A percentile compares a stretch with the other conserved stretches of the same genome.
phyloP scores from a whole-genome alignment of 139 green algal species.

The Tetratostichococcus sp. region DNA sequence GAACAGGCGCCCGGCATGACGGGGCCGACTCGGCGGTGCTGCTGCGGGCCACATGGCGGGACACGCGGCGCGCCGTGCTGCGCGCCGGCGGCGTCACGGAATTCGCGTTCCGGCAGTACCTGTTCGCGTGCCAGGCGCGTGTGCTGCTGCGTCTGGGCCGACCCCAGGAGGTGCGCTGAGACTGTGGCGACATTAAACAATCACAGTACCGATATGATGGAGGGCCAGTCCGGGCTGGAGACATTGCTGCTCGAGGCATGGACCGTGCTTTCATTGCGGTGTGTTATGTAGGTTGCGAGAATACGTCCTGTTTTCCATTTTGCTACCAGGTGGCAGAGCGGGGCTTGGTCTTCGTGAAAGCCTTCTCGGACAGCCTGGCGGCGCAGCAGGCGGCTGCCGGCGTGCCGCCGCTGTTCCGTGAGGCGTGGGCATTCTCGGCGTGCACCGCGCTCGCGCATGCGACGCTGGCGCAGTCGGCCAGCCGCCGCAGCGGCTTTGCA shows the following conservation, averaged over 20 bases:
- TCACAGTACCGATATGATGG: no score
- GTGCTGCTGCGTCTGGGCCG: constrained; percentile 50
- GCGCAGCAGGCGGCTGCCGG: constrained; percentile 19
- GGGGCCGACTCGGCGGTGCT: constrained; percentile 49
- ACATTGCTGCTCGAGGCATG: no score
- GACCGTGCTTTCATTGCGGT: no score
- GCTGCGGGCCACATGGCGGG: constrained; percentile 48
- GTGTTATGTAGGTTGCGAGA: no score
- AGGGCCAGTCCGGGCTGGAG: no score
- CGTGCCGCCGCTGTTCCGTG: constrained; percentile 42
- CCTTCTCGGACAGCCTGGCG: constrained; percentile 33
- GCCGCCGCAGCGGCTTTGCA: neutral
- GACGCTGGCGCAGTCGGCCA: neutral
- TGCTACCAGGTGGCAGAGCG: constrained; percentile 70
- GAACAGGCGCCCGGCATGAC: constrained; percentile 10
- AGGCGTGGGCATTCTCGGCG: constrained; percentile 67
- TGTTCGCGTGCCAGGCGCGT: constrained; percentile 77
- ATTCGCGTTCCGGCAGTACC: constrained; percentile 81
- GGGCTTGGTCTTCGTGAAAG: constrained; percentile 60
- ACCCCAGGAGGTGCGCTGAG: constrained; percentile 17
- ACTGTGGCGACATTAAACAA: neutral
- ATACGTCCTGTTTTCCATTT: no score
- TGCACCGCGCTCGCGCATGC: constrained; percentile 42
- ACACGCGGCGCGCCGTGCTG: constrained; percentile 27
- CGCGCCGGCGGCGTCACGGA: constrained; percentile 36